Base-by-base conservation (phyloP, 768 basidiomycete genomes). In the Lanmaoa rubissima region DNA sequence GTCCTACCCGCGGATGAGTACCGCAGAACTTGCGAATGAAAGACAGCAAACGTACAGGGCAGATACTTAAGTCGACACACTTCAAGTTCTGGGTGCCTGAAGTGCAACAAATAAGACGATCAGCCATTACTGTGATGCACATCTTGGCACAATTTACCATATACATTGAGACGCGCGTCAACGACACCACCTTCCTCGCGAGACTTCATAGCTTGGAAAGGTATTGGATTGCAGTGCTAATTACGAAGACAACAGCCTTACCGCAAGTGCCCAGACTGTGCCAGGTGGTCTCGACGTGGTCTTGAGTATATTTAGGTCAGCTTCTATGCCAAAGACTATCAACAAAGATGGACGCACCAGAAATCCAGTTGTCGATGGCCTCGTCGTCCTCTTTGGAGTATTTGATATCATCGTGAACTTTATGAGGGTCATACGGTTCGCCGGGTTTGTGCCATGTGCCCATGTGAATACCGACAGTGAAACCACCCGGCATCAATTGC, bases 261-360 rank as follows among this genome's bases (percentile, higher is more conserved):
- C 61, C 84, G 78, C 58, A 58, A 46, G 62, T 60, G 68, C 83
- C 85, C 49, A 87, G 76, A 68, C 82, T 84, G 76, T 88, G 87
- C 87, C 87, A 88, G 54, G 86, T 88, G 11, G 87, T 87, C 76
- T 87, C 87, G 63, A 88, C 86, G 68, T 87, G 85, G 69, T 86
- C 75, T 51, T 41, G 21, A 31, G 38, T 26, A 19, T n/a, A 34
- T 26, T 2, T 44, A 34, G 7, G 40, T 60, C 36, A 59, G 55
- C 24, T 14, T 35, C 17, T n/a, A 16, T 26, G 31, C 26, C 17
- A 26, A n/a, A 6, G 39, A 10, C 28, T 4, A 38, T 14, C 26
- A 43, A 8, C 38, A 52, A 13, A 17, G 12, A 13, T 46, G 19
- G 12, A 51, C 51, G 14, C 10, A 60, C 48, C 82, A 48, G 83